These are phyloP conservation scores for Naegleria lovaniensis DNA, from an alignment of 208 protist genomes.

Conservation along the genomic window DNA sequence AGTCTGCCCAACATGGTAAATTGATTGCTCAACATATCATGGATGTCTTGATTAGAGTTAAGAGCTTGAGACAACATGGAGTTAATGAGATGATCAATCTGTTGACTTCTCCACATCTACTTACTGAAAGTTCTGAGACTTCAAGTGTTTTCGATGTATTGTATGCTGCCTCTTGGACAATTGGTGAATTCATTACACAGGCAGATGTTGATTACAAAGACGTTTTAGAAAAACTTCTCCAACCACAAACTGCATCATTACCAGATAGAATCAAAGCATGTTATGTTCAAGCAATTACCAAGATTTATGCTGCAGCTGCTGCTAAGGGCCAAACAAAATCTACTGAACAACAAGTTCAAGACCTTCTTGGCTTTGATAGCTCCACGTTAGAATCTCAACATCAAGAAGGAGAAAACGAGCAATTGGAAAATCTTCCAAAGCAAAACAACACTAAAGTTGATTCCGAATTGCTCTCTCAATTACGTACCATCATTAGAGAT, in stretches of 20 bases:
- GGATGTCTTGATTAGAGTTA: constrained; percentile 4
- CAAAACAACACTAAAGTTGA: neutral
- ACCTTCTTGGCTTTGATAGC: neutral
- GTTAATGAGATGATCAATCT: constrained; percentile 26
- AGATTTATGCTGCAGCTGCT: neutral
- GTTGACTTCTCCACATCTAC: neutral
- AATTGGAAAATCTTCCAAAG: neutral
- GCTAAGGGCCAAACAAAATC: neutral
- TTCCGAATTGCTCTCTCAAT: neutral
- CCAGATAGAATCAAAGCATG: neutral
- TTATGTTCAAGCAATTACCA: constrained; percentile 8
- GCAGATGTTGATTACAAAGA: neutral
- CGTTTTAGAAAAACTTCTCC: neutral
- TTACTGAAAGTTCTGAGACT: neutral
- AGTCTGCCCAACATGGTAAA: constrained; percentile 42
- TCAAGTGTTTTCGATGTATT: constrained; percentile 8
- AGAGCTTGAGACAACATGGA: neutral
- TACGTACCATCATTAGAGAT: neutral
- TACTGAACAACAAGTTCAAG: neutral
- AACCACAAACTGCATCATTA: neutral
- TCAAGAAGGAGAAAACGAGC: no score
- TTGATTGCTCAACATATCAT: constrained; percentile 15
- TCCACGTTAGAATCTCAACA: neutral
- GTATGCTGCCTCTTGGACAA: constrained; percentile 13
- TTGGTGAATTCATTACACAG: constrained; percentile 16